These are phyloP conservation scores for Asterophora parasitica DNA, from an alignment of 768 basidiomycete genomes.

Conservation along the genomic window DNA sequence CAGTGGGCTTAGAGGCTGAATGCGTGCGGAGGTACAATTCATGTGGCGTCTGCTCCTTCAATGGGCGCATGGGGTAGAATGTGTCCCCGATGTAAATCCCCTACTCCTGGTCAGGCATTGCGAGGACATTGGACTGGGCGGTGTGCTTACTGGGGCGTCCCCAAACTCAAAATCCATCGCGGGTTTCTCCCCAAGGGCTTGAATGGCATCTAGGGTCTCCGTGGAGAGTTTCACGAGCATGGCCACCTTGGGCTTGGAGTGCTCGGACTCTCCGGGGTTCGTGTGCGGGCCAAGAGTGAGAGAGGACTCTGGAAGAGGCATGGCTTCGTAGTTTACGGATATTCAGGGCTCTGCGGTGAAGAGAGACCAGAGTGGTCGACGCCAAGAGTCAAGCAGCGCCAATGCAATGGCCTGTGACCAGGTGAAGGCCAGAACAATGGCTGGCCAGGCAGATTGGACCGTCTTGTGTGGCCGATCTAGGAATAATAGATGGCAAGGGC, in stretches of 20 bases:
- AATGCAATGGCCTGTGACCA: too few relatives aligned
- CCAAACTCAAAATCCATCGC: conserved; percentile 61
- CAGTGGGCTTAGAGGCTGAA: conserved; percentile 50
- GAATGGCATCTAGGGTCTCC: conserved; percentile 67
- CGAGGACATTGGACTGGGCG: background rate
- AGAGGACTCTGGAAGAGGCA: conserved; percentile 63
- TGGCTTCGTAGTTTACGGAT: conserved; percentile 22
- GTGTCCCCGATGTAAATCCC: conserved; percentile 62
- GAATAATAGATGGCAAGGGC: too few relatives aligned
- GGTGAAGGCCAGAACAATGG: background rate
- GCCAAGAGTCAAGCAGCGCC: too few relatives aligned
- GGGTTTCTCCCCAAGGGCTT: conserved; percentile 39
- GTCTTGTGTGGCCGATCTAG: too few relatives aligned
- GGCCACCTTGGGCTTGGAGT: conserved; percentile 63
- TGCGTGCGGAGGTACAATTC: conserved; percentile 71
- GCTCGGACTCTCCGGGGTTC: conserved; percentile 48
- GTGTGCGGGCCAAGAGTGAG: conserved; percentile 58
- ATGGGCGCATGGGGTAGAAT: conserved; percentile 55
- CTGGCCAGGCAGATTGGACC: too few relatives aligned
- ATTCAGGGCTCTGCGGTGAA: background rate
- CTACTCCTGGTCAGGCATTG: conserved; percentile 27
- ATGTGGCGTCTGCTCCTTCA: conserved; percentile 52
- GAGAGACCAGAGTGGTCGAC: background rate
- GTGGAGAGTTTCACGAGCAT: conserved; percentile 74
- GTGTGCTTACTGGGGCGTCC: conserved; percentile 46